Evolutionary conservation across 495 filamentous ascomycete genomes (phyloP), one percentile per base, ranked within the genome.

Genomic region (Baudoinia panamericana): DNA sequence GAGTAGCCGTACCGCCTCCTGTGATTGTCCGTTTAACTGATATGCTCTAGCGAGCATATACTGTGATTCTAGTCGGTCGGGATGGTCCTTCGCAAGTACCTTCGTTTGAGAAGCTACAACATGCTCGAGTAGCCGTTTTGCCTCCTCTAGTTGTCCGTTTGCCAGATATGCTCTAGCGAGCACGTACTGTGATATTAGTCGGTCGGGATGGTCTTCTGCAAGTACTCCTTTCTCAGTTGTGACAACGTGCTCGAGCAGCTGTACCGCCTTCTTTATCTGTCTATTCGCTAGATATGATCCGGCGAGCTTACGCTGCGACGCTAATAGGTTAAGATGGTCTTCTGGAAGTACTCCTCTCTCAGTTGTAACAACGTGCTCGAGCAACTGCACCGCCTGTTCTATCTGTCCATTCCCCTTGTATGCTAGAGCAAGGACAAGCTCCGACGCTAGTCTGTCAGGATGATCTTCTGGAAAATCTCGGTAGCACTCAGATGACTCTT

Each of bases 101-200:
- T 2, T 27, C 20, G 1, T 21, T 29, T 36, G 17, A 1, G 45
- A 19, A 19, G 7, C 20, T 22, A 52, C 45, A n/a, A 52, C 50
- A 20, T 40, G 40, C 35, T 52, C 39, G 12, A 49, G 32, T 26
- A 52, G 32, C 27, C 30, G 21, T 1, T 48, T 23, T 23, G 40
- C 50, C 35, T 52, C 17, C 36, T 40, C 21, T n/a, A 41, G 16
- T 30, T 39, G 48, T 17, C 30, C 44, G 21, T 48, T 34, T 6
- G 30, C 38, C 29, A 29, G 31, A 22, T 44, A 51, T 28, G 37
- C 44, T 15, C n/a, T 3, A 29, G 21, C 36, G 16, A 66, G 60
- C 15, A 25, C 32, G 34, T 58, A 45, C 41, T 65, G 48, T 22
- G 59, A 65, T 13, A 28, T 19, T 15, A 64, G 53, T 39, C 54